Conservation (phyloP, 192 early-diverging fungal genomes). For the Linnemannia schmuckeri region DNA sequence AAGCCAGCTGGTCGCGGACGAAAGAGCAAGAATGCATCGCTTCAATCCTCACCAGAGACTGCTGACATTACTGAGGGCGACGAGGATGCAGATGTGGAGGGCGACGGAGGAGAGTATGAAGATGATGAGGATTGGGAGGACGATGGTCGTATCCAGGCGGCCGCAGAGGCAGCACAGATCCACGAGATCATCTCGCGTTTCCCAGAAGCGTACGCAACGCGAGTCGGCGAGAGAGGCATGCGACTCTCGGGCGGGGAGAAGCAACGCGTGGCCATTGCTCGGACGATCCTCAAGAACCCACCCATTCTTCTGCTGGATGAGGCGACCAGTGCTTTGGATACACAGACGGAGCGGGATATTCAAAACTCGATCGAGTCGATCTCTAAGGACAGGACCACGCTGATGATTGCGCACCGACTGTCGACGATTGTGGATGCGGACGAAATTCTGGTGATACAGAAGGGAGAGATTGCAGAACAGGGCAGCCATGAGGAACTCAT, state of each 20-base stretch:
- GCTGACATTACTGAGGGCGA: conserved; percentile 67
- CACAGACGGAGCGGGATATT: conserved; percentile 75
- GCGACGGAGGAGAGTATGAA: conserved; percentile 27
- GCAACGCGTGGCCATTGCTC: conserved; percentile 89
- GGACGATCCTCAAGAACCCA: conserved; percentile 82
- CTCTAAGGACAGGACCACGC: conserved; percentile 76
- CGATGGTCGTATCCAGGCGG: conserved; percentile 64
- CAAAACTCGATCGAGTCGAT: conserved; percentile 85
- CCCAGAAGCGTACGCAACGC: conserved; percentile 84
- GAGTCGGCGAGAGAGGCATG: conserved; percentile 78
- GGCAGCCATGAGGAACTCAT: conserved; percentile 85
- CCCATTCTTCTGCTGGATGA: conserved; percentile 75
- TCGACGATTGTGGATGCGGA: conserved; percentile 88
- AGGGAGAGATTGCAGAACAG: conserved; percentile 83
- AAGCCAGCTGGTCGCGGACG: conserved; percentile 13
- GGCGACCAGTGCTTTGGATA: conserved; percentile 74
- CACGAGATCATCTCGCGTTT: conserved; percentile 82
- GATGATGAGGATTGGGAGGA: conserved; percentile 55
- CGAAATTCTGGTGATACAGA: conserved; percentile 84
- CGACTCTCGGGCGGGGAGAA: conserved; percentile 93
- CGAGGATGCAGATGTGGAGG: conserved; percentile 68
- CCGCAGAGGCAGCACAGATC: conserved; percentile 85
- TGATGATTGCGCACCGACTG: conserved; percentile 92
- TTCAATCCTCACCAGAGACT: conserved; percentile 2
- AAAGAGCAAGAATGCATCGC: conserved; percentile 13